Evolutionary conservation across 495 filamentous ascomycete species (phyloP), one percentile per base, ranked within the genome.

Genomic region (Hypoxylon perforatum): DNA sequence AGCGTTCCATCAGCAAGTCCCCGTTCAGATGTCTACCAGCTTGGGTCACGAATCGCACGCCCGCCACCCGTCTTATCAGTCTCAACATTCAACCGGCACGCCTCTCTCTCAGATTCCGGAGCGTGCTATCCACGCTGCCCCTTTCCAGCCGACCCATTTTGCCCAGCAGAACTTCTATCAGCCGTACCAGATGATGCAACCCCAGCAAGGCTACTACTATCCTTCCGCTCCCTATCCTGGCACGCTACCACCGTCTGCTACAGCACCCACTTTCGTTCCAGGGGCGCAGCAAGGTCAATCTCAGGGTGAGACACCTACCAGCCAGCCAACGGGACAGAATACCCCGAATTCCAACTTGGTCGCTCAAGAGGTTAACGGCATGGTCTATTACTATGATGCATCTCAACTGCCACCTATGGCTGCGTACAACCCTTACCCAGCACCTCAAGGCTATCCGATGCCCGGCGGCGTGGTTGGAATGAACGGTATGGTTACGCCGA

Each of bases 41-140:
- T 85, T 86, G 45, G 74, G 79, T 0, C 78, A 83, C n/a, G 84
- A 90, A 41, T 77, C 83, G 1, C 92, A 94, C 67, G 81, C 80
- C 38, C 86, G 90, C 47, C 87, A 91, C 54, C 80, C 86, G 3
- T 92, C 92, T n/a, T 91, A 89, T 70, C 85, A 91, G 19, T 89
- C 88, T 55, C 92, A 96, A 64, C 75, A 87, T 23, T 90, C 93
- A 18, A 84, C 83, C 4, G 90, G 88, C n/a, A 97, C 95, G 11
- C 94, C 95, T 0, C 84, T 97, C 28, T 95, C 94, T 1, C 93
- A 97, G 56, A 96, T 99, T 55, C 95, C 95, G 7, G 95, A 98
- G 75, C 91, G 92, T 55, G 92, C 93, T 12, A 92, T 97, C 39
- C 93, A 98, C 69, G 95, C 96, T 19, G 90, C 90, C 47, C 88